Evolutionary conservation across 2,329 filamentous ascomycete species (phyloP), one percentile per base, ranked within the genome.

Genomic region (Beauveria asiatica): DNA sequence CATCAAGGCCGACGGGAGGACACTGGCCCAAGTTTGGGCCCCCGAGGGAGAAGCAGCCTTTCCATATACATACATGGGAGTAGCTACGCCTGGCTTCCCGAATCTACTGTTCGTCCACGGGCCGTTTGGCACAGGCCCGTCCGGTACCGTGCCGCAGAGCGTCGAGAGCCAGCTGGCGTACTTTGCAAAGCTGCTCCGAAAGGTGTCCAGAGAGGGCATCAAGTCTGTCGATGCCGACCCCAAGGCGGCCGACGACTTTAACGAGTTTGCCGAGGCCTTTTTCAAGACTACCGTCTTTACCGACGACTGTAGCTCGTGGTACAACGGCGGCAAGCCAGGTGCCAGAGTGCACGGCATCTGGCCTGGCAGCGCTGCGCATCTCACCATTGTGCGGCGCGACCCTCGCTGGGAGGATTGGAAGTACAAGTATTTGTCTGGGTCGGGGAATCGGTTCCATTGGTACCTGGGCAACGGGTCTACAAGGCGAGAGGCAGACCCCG

Each of bases 221-320:
- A 82, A 80, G 66, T 78, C 83, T 0, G 79, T 90, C 6, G 69
- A 70, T 1, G 85, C 87, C 0, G 80, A 78, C 0, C 76, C 78
- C 51, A 73, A 75, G 33, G 87, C 87, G 0, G 74, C 86, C 0
- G 85, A 88, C 45, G 85, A 89, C 65, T 87, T 86, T 63, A 72
- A 83, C 11, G 78, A 80, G 57, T 87, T 85, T 70, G 76, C 75
- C 27, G 79, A 84, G 63, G 77, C 78, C 0, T 84, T 83, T 67
- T 84, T 83, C 65, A 69, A 73, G 0, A 77, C 71, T 23, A 84
- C 81, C 0, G 81, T 84, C 1, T 70, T 86, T 60, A 77, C 78
- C 0, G 83, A 86, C 57, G 81, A 83, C 60, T 90, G 87, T 69
- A 84, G 81, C 45, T 87, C 83, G 0, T 90, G 88, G 88, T 88